A percentile compares a stretch with the other conserved stretches of the same genome.
These are phyloP conservation scores for Celoporthe dispersa DNA, from an alignment of 2,329 filamentous ascomycete species.

Conservation along the genomic window DNA sequence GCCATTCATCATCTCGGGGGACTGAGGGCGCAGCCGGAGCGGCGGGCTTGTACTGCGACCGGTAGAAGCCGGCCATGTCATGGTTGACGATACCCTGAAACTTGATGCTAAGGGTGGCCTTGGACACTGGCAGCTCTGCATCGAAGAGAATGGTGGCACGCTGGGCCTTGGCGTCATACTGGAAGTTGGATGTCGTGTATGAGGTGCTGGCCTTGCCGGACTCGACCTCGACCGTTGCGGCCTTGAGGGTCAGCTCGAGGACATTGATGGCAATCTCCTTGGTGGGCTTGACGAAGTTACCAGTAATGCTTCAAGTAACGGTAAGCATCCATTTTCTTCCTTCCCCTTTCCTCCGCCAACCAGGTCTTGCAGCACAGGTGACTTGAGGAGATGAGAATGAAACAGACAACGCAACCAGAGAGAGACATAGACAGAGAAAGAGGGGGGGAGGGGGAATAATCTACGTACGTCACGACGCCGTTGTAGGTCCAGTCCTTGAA, in stretches of 20 bases:
- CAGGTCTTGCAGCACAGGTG: background rate
- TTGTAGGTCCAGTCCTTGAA: slow-evolving; percentile 78
- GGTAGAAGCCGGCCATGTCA: slow-evolving; percentile 97
- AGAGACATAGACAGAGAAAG: background rate
- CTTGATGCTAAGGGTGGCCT: slow-evolving; percentile 61
- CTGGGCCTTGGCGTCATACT: slow-evolving; percentile 83
- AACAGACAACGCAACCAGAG: background rate
- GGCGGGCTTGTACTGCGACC: slow-evolving; percentile 79
- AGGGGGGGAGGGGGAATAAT: background rate
- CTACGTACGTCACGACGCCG: slow-evolving; percentile 70
- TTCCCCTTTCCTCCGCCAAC: background rate
- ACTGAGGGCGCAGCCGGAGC: slow-evolving; percentile 75
- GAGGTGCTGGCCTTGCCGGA: slow-evolving; percentile 60
- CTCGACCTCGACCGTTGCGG: slow-evolving; percentile 63
- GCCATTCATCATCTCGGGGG: slow-evolving; percentile 70
- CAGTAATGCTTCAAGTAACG: slow-evolving; percentile 63
- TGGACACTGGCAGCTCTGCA: slow-evolving; percentile 69
- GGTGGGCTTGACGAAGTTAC: slow-evolving; percentile 71
- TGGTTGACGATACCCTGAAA: slow-evolving; percentile 85
- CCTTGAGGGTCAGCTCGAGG: slow-evolving; percentile 78
- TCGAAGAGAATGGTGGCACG: slow-evolving; percentile 78
- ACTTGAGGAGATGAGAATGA: background rate
- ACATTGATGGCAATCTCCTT: slow-evolving; percentile 84
- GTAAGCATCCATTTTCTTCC: slow-evolving; percentile 12
- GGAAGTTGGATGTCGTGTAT: slow-evolving; percentile 68